A percentile compares a stretch with the other conserved stretches of the same genome.
Evolutionary conservation across 805 yeast genomes (phyloP).

Genomic region (Zygoascus flipseniorum): DNA sequence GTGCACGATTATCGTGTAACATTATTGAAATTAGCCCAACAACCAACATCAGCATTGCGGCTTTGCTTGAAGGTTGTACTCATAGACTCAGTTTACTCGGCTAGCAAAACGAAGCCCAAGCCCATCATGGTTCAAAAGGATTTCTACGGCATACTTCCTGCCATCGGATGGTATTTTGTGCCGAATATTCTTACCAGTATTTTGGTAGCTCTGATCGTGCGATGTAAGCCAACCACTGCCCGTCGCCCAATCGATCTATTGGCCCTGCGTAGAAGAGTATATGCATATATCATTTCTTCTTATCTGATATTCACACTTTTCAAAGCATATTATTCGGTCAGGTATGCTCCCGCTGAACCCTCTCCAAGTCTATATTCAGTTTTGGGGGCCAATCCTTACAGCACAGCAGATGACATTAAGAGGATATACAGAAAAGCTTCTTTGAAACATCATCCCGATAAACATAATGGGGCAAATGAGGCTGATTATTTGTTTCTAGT

Average conservation of each 20-base stretch:
- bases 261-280: slow-evolving; percentile 11
- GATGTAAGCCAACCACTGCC: not conserved
- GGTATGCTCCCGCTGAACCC: not conserved
- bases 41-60: too few species aligned
- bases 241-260: not conserved
- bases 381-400: slow-evolving; percentile 16
- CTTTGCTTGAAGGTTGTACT: too few species aligned
- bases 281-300: slow-evolving; percentile 12
- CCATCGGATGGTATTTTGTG: slow-evolving; percentile 18
- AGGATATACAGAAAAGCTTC: slow-evolving; percentile 18
- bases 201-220: not conserved
- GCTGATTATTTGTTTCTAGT: slow-evolving; percentile 44
- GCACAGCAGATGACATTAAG: slow-evolving; percentile 14
- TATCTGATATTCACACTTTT: slow-evolving; percentile 17
- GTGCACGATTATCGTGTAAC: too few species aligned
- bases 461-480: slow-evolving; percentile 15
- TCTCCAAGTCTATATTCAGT: slow-evolving; percentile 14
- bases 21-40: too few species aligned
- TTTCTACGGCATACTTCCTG: slow-evolving; percentile 3
- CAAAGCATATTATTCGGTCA: slow-evolving; percentile 14
- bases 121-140: not conserved
- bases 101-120: too few species aligned
- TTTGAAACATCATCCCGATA: slow-evolving; percentile 29
- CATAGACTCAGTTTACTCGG: too few species aligned
- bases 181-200: slow-evolving; percentile 15